Percentiles rank a stretch among this genome's conserved stretches.
These are phyloP conservation scores for Acarospora socialis DNA, from an alignment of 2,329 filamentous ascomycete genomes.

Conservation along the genomic window DNA sequence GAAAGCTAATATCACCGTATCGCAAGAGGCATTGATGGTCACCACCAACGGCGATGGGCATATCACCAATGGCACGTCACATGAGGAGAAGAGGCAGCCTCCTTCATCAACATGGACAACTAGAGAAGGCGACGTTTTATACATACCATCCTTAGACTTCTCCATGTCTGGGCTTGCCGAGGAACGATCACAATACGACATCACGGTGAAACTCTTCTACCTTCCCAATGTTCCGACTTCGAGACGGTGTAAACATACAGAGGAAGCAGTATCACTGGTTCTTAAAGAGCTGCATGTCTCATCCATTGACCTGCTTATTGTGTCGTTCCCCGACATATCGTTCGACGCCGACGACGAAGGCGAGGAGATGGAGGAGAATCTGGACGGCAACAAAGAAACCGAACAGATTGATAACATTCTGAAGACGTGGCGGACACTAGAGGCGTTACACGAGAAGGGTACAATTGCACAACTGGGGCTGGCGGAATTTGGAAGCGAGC, in stretches of 20 bases:
- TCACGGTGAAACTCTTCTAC: constrained; percentile 92
- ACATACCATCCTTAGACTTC: constrained; percentile 67
- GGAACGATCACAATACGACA: constrained; percentile 74
- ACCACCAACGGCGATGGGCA: constrained; percentile 20
- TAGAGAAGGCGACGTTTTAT: constrained; percentile 45
- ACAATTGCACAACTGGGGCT: constrained; percentile 65
- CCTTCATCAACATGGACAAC: constrained; percentile 50
- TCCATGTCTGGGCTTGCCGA: constrained; percentile 58
- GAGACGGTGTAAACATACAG: constrained; percentile 53
- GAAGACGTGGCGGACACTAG: constrained; percentile 54
- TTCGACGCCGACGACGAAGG: constrained; percentile 89
- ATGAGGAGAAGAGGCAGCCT: constrained; percentile 9
- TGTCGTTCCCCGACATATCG: constrained; percentile 82
- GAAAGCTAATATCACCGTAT: constrained; percentile 64
- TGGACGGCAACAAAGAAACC: constrained; percentile 26
- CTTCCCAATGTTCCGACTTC: constrained; percentile 54
- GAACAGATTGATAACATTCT: constrained; percentile 49
- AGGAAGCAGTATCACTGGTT: constrained; percentile 67
- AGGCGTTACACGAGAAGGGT: constrained; percentile 56
- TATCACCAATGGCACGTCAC: constrained; percentile 18
- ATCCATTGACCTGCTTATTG: constrained; percentile 74
- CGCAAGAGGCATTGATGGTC: constrained; percentile 47
- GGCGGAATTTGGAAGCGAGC: constrained; percentile 78
- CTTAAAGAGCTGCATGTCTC: constrained; percentile 62
- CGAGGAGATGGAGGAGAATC: constrained; percentile 50